A percentile compares a stretch with the other conserved stretches of the same genome.
These are phyloP conservation scores for Allium fistulosum DNA, from an alignment of 106 monocot genomes.

Conservation along the genomic window DNA sequence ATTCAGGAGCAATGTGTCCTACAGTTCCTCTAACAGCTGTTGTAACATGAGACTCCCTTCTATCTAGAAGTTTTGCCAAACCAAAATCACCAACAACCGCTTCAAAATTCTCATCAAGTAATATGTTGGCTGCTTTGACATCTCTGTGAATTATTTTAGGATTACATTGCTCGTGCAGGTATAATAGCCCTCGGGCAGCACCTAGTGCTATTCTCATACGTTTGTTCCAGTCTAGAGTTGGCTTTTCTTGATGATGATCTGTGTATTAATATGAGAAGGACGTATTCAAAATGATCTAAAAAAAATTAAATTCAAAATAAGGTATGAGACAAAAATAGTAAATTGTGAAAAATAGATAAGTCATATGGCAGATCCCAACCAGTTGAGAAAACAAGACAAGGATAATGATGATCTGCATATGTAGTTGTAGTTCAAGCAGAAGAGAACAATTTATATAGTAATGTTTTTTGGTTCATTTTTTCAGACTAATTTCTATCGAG, in stretches of 20 bases:
- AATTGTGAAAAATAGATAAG: too few relatives aligned
- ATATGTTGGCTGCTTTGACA: conserved; percentile 94
- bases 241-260: conserved; percentile 48
- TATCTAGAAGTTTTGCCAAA: conserved; percentile 85
- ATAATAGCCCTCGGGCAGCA: conserved; percentile 81
- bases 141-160: conserved; percentile 97
- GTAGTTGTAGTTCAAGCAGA: too few relatives aligned
- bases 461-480: too few relatives aligned
- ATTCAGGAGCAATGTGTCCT: conserved; percentile 95
- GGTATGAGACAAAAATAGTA: too few relatives aligned
- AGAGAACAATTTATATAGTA: too few relatives aligned
- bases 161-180: conserved; percentile 94
- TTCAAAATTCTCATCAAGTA: conserved; percentile 84
- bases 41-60: conserved; percentile 89
- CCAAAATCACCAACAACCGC: conserved; percentile 97
- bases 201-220: conserved; percentile 80
- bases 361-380: too few relatives aligned
- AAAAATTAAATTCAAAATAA: too few relatives aligned
- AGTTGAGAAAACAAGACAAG: too few relatives aligned
- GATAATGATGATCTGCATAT: too few relatives aligned
- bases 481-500: too few relatives aligned
- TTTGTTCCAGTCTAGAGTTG: conserved; percentile 74
- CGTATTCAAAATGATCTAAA: too few relatives aligned
- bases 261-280: conserved; percentile 1
- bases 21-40: conserved; percentile 90